Base-by-base conservation (phyloP, 306 rosid genomes). In the Quercus parvula region DNA sequence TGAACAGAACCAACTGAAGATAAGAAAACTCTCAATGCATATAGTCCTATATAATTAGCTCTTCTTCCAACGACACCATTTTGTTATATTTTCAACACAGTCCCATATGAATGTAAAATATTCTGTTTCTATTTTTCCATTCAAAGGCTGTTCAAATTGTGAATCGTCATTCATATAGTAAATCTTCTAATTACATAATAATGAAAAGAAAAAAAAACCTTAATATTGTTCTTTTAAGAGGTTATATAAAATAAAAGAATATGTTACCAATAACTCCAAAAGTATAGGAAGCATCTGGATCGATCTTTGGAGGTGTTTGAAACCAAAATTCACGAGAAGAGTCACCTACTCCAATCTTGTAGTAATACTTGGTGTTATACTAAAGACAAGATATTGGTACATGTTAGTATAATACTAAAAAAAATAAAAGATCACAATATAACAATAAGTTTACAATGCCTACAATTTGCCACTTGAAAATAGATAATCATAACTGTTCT, bases 261-360 rank as follows among this genome's bases (percentile, higher is more conserved):
- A 81, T 83, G 90, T 79, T 79, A 91, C 99, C 99, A 71, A 96
- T 93, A 75, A 96, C 88, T 80, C 99, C 99, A 85, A 93, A 96
- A 86, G 86, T 96, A 94, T 91, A 96, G 72, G 91, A 55, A 71
- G 89, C 74, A 71, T 96, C 96, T 72, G 92, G 92, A 56, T 77
- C 88, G 73, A 93, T 83, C 76, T 84, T 59, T 25, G 98, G 97
- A 71, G 99, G 96, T 69, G 99, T 91, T 79, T 79, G 79, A 59
- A 93, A 93, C 94, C 92, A 93, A 88, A 96, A 93, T 81, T 89
- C 87, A 76, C 98, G 91, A 81, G 97, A 84, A 81, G 98, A 90
- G 74, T 88, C 92, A 28, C 93, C 98, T 46, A 81, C 90, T 75
- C 98, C 99, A 73, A 96, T 76, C 86, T 82, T 90, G 87, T 96